phyloP scores from a whole-genome alignment of 768 basidiomycete species.

The Auricularia heimuer region DNA sequence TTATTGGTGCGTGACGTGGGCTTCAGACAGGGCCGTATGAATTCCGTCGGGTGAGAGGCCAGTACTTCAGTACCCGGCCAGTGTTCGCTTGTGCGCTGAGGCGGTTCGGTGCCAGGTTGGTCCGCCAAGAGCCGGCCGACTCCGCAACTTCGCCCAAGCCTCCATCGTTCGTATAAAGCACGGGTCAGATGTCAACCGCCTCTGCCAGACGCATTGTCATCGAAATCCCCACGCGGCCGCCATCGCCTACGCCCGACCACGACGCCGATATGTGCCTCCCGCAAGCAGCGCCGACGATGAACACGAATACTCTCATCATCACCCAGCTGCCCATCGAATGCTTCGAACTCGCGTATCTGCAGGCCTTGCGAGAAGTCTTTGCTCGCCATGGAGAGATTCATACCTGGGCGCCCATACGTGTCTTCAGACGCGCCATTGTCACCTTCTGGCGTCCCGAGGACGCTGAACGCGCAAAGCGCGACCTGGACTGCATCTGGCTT shows the following conservation, averaged over 20 bases:
- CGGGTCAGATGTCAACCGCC: too few species aligned
- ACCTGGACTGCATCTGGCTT: conserved; percentile 46
- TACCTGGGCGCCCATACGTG: conserved; percentile 80
- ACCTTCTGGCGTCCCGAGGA: conserved; percentile 59
- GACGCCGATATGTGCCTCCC: not conserved
- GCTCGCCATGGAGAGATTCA: conserved; percentile 69
- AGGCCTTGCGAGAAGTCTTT: conserved; percentile 65
- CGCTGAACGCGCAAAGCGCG: conserved; percentile 57
- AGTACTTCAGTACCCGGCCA: too few species aligned
- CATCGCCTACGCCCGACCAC: not conserved
- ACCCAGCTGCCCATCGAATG: conserved; percentile 67
- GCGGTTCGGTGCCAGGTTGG: too few species aligned
- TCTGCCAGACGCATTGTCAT: not conserved
- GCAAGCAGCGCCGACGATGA: not conserved
- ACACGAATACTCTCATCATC: conserved; percentile 79
- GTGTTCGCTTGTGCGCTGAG: too few species aligned
- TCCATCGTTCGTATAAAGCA: too few species aligned
- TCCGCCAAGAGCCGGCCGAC: too few species aligned
- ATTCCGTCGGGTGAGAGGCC: too few species aligned
- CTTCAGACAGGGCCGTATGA: too few species aligned
- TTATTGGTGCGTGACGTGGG: too few species aligned
- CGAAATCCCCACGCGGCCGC: not conserved
- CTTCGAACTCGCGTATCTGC: conserved; percentile 62
- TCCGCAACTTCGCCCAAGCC: too few species aligned
- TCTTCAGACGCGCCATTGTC: conserved; percentile 73